Evolutionary conservation across 169 alveolate species (phyloP).

Genomic region (Besnoitia besnoiti): DNA sequence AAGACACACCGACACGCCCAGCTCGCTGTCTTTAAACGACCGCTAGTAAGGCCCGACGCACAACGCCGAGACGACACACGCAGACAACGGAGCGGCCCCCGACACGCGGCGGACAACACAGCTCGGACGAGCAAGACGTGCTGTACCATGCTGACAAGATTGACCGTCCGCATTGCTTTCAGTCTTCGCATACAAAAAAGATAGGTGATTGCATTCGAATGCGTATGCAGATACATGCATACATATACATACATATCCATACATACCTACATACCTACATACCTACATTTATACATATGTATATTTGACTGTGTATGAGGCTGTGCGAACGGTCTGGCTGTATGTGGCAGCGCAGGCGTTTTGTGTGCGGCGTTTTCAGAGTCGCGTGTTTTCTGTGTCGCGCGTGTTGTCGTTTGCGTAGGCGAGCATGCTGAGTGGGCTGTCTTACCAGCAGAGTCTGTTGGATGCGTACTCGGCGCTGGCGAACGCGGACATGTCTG

Average conservation of each 20-base stretch:
- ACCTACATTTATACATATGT: background rate
- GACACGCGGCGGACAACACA: background rate
- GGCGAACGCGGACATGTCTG: constrained; percentile 5
- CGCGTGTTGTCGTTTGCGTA: background rate
- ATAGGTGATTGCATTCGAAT: too few species aligned
- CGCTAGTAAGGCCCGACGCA: background rate
- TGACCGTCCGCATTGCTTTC: too few species aligned
- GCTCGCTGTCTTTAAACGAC: constrained; percentile 25
- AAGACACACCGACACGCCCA: background rate
- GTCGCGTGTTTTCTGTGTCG: background rate
- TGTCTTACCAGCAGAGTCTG: constrained; percentile 12
- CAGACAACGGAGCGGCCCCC: background rate
- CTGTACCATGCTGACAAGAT: too few species aligned
- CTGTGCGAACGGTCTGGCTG: background rate
- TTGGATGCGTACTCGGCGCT: background rate
- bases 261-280: background rate
- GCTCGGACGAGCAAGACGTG: too few species aligned
- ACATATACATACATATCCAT: background rate
- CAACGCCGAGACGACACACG: background rate
- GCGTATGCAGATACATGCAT: background rate
- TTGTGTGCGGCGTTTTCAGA: too few species aligned
- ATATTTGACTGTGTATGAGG: background rate
- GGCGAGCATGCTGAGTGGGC: constrained; percentile 34
- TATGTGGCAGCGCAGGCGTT: too few species aligned
- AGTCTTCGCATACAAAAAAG: too few species aligned